Base-by-base conservation (phyloP, 1,284 basidiomycete species). In the Ganoderma resinaceum region DNA sequence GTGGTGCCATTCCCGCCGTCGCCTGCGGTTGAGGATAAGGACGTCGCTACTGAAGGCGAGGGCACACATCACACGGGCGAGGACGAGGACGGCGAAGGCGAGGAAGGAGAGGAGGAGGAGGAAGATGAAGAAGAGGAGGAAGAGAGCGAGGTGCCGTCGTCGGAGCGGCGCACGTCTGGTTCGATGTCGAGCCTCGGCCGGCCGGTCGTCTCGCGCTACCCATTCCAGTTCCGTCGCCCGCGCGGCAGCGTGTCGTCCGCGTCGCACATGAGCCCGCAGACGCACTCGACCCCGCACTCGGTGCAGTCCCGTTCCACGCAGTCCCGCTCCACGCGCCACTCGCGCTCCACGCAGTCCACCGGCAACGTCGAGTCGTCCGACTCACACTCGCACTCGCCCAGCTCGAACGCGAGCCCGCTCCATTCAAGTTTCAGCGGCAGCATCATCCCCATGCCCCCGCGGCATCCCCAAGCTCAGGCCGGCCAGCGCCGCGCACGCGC, bases 181-280 rank as follows among this genome's bases (percentile, higher is more conserved):
- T 94, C 92, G 4, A 88, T 94, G 87, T 93, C 92, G 6, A 91
- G 89, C 73, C 85, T 94, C 7, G 93, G 92, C 1, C 89, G 90
- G n/a, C 92, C 91, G 1, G 82, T 94, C 63, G 78, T 80, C 23
- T 88, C 90, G 6, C 85, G 90, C 1, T 92, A 91, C 76, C 92
- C 91, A 4, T 92, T 93, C 84, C 84, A 87, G 67, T 87, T 88
- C 80, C 86, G 89, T 33, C 84, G 84, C 11, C 88, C 26, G 61
- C 78, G 11, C 83, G 87, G 80, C 16, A 86, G 81, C 75, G 73
- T 75, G 60, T 87, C 82, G 59, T 86, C 80, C 18, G 77, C 71
- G 2, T 80, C 80, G 38, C 76, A 76, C 63, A 69, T 73, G 53
- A 75, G 72, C 9, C 78, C 78, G 11, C 82, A 82, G 70, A 77